Evolutionary conservation across 192 early-diverging fungal genomes (phyloP).

Genomic region (Coemansia sp.): DNA sequence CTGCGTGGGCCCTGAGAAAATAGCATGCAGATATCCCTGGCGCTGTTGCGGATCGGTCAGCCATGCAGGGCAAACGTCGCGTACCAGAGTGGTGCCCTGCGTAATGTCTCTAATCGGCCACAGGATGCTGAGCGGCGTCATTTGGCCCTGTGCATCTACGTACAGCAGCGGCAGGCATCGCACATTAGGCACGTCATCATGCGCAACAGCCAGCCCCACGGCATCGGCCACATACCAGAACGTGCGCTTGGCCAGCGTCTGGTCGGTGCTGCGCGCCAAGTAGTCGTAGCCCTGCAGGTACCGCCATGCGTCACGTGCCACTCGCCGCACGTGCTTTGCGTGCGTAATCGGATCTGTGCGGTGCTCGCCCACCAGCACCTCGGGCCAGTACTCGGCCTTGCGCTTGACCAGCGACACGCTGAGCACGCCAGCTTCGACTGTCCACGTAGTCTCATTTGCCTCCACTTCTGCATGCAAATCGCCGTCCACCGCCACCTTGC

Average conservation of each 20-base stretch:
- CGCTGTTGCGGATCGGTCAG: conserved; percentile 52
- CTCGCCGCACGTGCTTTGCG: conserved; percentile 43
- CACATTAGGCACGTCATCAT: conserved; percentile 62
- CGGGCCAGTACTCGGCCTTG: conserved; percentile 27
- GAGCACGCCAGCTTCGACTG: conserved; percentile 28
- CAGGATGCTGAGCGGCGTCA: conserved; percentile 63
- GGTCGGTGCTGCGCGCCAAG: conserved; percentile 23
- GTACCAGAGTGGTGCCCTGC: conserved; percentile 54
- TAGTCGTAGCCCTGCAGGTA: conserved; percentile 51
- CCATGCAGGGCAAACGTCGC: conserved; percentile 63
- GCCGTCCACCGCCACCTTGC: conserved; percentile 26
- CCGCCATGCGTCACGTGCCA: conserved; percentile 43
- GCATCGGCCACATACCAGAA: conserved; percentile 58
- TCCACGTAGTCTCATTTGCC: conserved; percentile 34
- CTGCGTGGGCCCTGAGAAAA: conserved; percentile 40
- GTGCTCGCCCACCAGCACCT: conserved; percentile 30
- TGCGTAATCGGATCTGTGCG: conserved; percentile 25
- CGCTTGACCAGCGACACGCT: conserved; percentile 39
- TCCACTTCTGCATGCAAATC: conserved; percentile 28
- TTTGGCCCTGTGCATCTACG: conserved; percentile 49
- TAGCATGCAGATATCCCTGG: conserved; percentile 58
- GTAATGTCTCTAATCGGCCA: conserved; percentile 61
- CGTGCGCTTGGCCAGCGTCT: conserved; percentile 28
- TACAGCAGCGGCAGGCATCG: conserved; percentile 66
- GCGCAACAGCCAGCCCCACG: conserved; percentile 64